A percentile compares a stretch with the other conserved stretches of the same genome.
These are phyloP conservation scores for Botrytis pseudocinerea DNA, from an alignment of 2,329 filamentous ascomycete species.

Conservation along the genomic window DNA sequence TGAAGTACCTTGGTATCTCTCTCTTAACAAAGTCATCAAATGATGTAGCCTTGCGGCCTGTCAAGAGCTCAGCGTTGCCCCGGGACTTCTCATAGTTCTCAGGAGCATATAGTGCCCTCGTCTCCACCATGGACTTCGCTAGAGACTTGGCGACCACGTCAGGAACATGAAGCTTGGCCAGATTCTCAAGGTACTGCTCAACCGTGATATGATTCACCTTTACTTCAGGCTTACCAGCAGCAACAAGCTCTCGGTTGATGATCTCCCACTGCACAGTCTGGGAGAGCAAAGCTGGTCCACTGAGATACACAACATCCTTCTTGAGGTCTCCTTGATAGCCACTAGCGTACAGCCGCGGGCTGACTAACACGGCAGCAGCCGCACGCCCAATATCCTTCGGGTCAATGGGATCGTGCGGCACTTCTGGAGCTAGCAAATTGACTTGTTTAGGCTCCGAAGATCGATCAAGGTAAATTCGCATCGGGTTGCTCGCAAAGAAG, in stretches of 20 bases:
- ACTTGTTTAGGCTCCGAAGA: constrained; percentile 37
- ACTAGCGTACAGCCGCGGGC: constrained; percentile 9
- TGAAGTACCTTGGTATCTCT: constrained; percentile 10
- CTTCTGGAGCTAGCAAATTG: constrained; percentile 39
- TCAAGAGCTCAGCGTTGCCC: constrained; percentile 5
- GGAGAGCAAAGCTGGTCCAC: constrained; percentile 10
- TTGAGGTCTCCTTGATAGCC: constrained; percentile 12
- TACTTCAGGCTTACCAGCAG: constrained; percentile 12
- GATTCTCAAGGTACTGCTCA: constrained; percentile 11
- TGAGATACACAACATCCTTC: constrained; percentile 9
- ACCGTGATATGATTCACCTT: constrained; percentile 11
- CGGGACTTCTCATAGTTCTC: constrained; percentile 6
- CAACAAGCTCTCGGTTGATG: constrained; percentile 9
- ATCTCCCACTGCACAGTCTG: constrained; percentile 12
- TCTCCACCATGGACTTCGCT: constrained; percentile 12
- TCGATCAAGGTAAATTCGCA: constrained; percentile 39
- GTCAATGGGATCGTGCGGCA: constrained; percentile 45
- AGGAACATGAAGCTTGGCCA: constrained; percentile 10
- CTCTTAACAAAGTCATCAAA: constrained; percentile 12
- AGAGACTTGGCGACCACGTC: constrained; percentile 12
- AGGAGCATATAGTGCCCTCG: constrained; percentile 10
- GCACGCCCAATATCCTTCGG: constrained; percentile 50
- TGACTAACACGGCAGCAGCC: constrained; percentile 35
- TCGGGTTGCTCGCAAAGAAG: constrained; percentile 48
- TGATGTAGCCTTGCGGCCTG: constrained; percentile 7